Evolutionary conservation across 1,284 basidiomycete genomes (phyloP), one percentile per base, ranked within the genome.

Genomic region (Pholiota adiposa): DNA sequence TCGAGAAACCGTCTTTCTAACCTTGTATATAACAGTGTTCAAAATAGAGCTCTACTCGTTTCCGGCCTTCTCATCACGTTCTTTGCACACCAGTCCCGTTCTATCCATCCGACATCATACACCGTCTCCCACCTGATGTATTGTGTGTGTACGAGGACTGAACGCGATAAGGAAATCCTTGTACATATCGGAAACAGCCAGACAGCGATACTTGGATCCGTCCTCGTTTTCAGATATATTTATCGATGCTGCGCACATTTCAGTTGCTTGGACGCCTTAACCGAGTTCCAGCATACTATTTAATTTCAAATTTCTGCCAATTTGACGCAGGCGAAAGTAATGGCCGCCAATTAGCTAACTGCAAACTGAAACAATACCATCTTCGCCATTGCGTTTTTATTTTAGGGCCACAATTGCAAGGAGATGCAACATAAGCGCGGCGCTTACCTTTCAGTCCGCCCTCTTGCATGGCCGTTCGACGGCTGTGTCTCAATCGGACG

Each of bases 1-100:
- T 56, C 25, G 7, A 36, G 21, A 44, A 49, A 40, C 31, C 27
- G 40, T 38, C 55, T 40, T 50, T 50, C 55, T 56, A 50, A 56
- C 43, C 46, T 27, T 46, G 16, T 27, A 14, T 12, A 25, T n/a
- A 25, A 23, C 27, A 23, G 21, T 25, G 12, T 16, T 53, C 38
- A 29, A 19, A 25, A 29, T 53, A 18, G 18, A 53, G 51, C 23
- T 29, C 36, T 43, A 38, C 23, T 46, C 44, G 12, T 46, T 2
- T 46, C 21, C 14, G 6, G 23, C 44, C 21, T 9, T 27, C 23
- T 25, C 14, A 46, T 46, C 21, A 4, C 23, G 4, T 46, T 27
- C 9, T 46, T 44, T 11, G 1, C 16, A 19, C 36, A 9, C 5
- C 8, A 23, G 12, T 19, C 19, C 4, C 40, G 3, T 21, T 43